Percentiles rank a stretch among this genome's conserved stretches.
Evolutionary conservation across 2,329 filamentous ascomycete genomes (phyloP).

Genomic region (Elsinoe fawcettii): DNA sequence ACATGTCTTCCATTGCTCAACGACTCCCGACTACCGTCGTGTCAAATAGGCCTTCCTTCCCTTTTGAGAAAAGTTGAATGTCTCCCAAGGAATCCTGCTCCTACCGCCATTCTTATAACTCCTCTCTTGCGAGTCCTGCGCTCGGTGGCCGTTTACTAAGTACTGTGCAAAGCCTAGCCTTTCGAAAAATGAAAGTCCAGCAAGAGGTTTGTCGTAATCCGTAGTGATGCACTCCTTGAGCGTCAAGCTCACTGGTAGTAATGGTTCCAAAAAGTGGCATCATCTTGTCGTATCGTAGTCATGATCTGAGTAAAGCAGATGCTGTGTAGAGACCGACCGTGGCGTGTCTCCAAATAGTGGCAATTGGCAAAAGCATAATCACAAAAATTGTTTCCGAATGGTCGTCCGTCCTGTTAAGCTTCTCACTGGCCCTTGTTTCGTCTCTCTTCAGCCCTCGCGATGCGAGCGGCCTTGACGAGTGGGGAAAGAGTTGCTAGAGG

Average conservation of each 20-base stretch:
- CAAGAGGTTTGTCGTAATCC: neutral
- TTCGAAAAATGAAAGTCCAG: neutral
- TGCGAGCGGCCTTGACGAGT: conserved; percentile 75
- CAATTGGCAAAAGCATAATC: conserved; percentile 8
- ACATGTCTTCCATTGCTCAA: neutral
- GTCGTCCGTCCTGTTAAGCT: neutral
- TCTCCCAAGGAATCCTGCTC: conserved; percentile 5
- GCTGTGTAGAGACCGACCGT: neutral
- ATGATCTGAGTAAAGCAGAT: conserved; percentile 4
- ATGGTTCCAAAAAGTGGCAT: neutral
- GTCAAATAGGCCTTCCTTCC: neutral
- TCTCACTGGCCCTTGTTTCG: conserved; percentile 38
- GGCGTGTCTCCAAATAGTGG: neutral
- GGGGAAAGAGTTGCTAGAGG: conserved; percentile 65
- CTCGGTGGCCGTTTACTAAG: conserved; percentile 1
- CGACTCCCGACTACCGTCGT: neutral
- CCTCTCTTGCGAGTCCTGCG: conserved; percentile 13
- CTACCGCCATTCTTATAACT: neutral
- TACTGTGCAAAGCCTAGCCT: neutral
- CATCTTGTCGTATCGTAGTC: conserved; percentile 7
- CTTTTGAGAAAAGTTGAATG: neutral
- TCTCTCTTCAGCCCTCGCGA: conserved; percentile 72
- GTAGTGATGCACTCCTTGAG: neutral
- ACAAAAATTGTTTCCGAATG: neutral
- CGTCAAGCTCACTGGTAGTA: neutral